phyloP scores from a whole-genome alignment of 495 filamentous ascomycete species.

The Cenococcum geophilum region DNA sequence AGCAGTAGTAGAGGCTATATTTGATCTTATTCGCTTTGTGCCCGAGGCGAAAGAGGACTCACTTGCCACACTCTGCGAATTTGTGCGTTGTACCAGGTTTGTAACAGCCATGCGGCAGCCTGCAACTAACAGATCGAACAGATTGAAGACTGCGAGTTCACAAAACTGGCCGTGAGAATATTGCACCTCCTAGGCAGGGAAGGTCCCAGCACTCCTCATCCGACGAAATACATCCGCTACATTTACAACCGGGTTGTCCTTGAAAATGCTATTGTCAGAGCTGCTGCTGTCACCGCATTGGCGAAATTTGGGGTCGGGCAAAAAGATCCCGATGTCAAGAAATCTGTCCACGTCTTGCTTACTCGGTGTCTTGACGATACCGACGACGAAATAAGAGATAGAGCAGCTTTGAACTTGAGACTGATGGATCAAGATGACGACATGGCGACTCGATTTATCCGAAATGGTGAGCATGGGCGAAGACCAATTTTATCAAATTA shows the following conservation, averaged over 20 bases:
- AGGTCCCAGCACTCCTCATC: slow-evolving; percentile 90
- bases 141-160: slow-evolving; percentile 99
- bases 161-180: slow-evolving; percentile 92
- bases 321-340: slow-evolving; percentile 93
- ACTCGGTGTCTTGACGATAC: slow-evolving; percentile 93
- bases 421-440: slow-evolving; percentile 81
- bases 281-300: slow-evolving; percentile 89
- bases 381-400: slow-evolving; percentile 95
- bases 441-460: slow-evolving; percentile 74
- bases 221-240: slow-evolving; percentile 97
- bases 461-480: slow-evolving; percentile 61
- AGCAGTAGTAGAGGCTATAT: slow-evolving; percentile 97
- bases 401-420: slow-evolving; percentile 84
- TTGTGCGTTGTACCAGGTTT: slow-evolving; percentile 36
- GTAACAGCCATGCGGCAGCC: no score
- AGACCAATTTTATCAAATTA: background rate
- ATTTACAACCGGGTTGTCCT: slow-evolving; percentile 98
- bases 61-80: slow-evolving; percentile 93
- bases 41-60: slow-evolving; percentile 97
- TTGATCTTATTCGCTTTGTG: slow-evolving; percentile 98
- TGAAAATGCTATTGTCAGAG: slow-evolving; percentile 93
- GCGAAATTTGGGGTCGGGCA: slow-evolving; percentile 95
- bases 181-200: slow-evolving; percentile 89
- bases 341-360: slow-evolving; percentile 85
- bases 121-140: no score